A percentile compares a stretch with the other conserved stretches of the same genome.
Conservation (phyloP, 1,139 yeast genomes). For the Lodderomyces elongisporus region DNA sequence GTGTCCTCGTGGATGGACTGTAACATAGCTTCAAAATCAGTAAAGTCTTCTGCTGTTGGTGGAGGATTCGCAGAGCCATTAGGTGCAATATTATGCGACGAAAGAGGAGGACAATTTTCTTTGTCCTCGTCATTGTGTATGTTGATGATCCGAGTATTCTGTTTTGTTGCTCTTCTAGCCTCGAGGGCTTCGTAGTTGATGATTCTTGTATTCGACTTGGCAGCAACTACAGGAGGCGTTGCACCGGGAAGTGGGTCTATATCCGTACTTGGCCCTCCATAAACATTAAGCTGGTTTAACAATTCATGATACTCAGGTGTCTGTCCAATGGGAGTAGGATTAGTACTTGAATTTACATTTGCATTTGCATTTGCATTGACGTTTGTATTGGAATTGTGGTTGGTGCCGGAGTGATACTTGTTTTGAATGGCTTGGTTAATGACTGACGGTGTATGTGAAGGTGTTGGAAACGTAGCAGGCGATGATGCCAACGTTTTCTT, state of each 20-base stretch:
- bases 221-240: conserved; percentile 49
- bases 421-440: conserved; percentile 40
- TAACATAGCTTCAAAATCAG: conserved; percentile 37
- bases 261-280: conserved; percentile 53
- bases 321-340: conserved; percentile 11
- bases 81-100: conserved; percentile 7
- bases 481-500: conserved; percentile 7
- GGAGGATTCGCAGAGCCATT: background rate
- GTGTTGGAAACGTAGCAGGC: conserved; percentile 33
- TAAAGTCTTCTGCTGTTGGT: conserved; percentile 16
- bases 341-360: conserved; percentile 2
- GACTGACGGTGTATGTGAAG: conserved; percentile 42
- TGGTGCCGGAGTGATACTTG: conserved; percentile 8
- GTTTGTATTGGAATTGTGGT: conserved; percentile 9
- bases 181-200: conserved; percentile 22
- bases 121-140: conserved; percentile 32
- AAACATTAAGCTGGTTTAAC: conserved; percentile 43
- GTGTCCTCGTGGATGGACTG: conserved; percentile 25
- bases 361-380: conserved; percentile 15
- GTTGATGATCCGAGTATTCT: conserved; percentile 43
- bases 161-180: conserved; percentile 42
- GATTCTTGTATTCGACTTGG: conserved; percentile 43
- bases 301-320: conserved; percentile 42
- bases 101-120: conserved; percentile 38
- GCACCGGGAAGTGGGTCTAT: conserved; percentile 45